Percentiles rank a stretch among this genome's conserved stretches.
These are phyloP conservation scores for Phytophthora ohioensis DNA, from an alignment of 352 stramenopile species.

Conservation along the genomic window DNA sequence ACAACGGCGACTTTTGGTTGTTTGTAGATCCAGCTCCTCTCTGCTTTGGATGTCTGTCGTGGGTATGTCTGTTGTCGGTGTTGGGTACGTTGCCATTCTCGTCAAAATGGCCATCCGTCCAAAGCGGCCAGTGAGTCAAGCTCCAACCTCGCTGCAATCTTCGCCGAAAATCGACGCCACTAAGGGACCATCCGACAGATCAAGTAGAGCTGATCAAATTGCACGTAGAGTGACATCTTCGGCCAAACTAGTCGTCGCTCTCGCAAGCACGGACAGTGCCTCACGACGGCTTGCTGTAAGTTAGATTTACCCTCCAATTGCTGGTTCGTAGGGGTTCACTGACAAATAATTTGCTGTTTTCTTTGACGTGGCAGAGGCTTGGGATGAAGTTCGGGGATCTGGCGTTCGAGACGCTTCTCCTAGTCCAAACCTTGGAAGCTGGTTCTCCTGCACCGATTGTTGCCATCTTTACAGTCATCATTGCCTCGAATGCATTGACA, in stretches of 20 bases:
- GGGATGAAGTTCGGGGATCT: conserved; percentile 39
- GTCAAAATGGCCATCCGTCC: conserved; percentile 18
- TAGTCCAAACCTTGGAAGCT: conserved; percentile 32
- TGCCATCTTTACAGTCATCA: conserved; percentile 28
- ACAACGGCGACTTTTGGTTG: conserved; percentile 46
- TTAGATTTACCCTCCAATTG: background rate
- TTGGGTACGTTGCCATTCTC: conserved; percentile 28
- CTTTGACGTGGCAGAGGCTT: conserved; percentile 21
- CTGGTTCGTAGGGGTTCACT: background rate
- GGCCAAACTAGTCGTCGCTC: conserved; percentile 1
- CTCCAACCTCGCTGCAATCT: background rate
- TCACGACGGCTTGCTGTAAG: conserved; percentile 18
- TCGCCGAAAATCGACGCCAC: background rate
- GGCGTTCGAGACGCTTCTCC: conserved; percentile 31
- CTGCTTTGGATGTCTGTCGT: conserved; percentile 22
- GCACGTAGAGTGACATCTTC: conserved; percentile 22
- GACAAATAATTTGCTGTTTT: background rate
- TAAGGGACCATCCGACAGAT: background rate
- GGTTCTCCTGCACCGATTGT: conserved; percentile 30
- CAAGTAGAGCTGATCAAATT: conserved; percentile 6
- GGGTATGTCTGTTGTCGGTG: conserved; percentile 19
- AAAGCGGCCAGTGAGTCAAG: conserved; percentile 16
- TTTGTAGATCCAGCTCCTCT: conserved; percentile 27
- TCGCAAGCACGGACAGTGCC: conserved; percentile 8
- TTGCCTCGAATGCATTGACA: conserved; percentile 25